Percentiles rank a stretch among this genome's conserved stretches.
Conservation (phyloP, 495 filamentous ascomycete species). For the Penicillium mononematosum region DNA sequence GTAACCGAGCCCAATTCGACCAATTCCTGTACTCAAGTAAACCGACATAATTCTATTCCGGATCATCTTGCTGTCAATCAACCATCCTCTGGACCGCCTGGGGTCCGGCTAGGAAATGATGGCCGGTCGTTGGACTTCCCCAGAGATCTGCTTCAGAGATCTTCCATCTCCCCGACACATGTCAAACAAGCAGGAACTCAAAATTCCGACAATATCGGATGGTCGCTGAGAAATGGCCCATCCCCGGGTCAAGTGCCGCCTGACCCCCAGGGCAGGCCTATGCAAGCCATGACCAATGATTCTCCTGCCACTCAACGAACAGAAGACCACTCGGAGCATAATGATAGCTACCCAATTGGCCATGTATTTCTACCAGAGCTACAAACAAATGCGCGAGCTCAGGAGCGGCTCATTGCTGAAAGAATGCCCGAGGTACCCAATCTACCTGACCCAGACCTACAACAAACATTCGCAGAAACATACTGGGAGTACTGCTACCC, state of each 20-base stretch:
- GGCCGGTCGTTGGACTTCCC: not conserved
- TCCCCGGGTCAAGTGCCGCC: not conserved
- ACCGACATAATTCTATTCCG: not conserved
- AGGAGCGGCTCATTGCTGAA: slow-evolving; percentile 22
- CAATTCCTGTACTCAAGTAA: slow-evolving; percentile 4
- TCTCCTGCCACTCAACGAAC: slow-evolving; percentile 16
- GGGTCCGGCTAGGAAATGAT: not conserved
- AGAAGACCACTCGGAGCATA: slow-evolving; percentile 23
- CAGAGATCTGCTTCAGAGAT: not conserved
- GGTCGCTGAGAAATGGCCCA: not conserved
- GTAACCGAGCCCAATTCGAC: not conserved
- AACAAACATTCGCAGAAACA: slow-evolving; percentile 38
- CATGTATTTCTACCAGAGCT: slow-evolving; percentile 24
- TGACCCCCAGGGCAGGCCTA: not conserved
- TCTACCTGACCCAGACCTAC: slow-evolving; percentile 30
- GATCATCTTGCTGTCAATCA: not conserved
- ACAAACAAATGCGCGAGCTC: slow-evolving; percentile 26
- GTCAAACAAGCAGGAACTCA: not conserved
- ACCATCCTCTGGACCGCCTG: not conserved
- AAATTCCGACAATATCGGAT: not conserved
- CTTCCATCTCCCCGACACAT: not conserved
- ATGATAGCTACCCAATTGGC: slow-evolving; percentile 22
- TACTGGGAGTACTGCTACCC: slow-evolving; percentile 36
- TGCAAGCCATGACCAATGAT: slow-evolving; percentile 3
- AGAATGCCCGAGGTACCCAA: slow-evolving; percentile 16